Evolutionary conservation across 352 stramenopile species (phyloP).

Genomic region (Phytophthora hibernalis): DNA sequence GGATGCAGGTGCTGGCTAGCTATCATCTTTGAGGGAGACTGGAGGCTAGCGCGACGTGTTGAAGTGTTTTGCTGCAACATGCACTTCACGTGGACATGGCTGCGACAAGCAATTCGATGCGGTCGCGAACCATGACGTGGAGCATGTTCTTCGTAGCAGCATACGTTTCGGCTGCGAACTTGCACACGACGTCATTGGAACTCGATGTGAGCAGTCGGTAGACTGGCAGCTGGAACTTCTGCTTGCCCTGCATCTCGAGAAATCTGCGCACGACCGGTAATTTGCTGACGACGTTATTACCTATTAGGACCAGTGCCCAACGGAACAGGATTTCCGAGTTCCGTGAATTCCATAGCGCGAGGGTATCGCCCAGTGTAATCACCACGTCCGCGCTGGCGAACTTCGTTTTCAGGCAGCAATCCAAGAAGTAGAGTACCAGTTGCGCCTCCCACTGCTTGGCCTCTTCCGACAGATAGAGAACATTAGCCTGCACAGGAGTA

Average conservation of each 20-base stretch:
- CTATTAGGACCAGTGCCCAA: conserved; percentile 72
- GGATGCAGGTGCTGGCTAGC: neutral
- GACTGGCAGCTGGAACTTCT: conserved; percentile 83
- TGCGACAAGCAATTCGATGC: conserved; percentile 61
- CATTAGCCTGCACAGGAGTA: conserved; percentile 61
- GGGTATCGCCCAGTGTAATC: conserved; percentile 55
- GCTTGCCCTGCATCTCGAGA: conserved; percentile 75
- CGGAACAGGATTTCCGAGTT: conserved; percentile 78
- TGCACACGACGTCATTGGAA: conserved; percentile 41
- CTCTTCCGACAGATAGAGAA: conserved; percentile 67
- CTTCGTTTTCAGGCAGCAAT: conserved; percentile 60
- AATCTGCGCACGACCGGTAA: conserved; percentile 60
- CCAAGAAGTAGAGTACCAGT: conserved; percentile 73
- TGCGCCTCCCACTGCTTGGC: conserved; percentile 67
- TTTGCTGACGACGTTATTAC: conserved; percentile 57
- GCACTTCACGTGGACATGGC: conserved; percentile 30
- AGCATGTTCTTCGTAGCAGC: conserved; percentile 48
- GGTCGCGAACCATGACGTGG: conserved; percentile 84
- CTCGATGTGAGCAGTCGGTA: conserved; percentile 68
- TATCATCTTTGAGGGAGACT: conserved; percentile 10
- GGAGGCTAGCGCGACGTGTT: neutral
- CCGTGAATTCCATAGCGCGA: conserved; percentile 59
- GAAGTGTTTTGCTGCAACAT: neutral
- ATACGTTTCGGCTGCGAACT: conserved; percentile 60
- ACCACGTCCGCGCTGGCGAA: conserved; percentile 57